A percentile compares a stretch with the other conserved stretches of the same genome.
phyloP scores from a whole-genome alignment of 1,284 basidiomycete genomes.

The Microbotryomycetes sp. region DNA sequence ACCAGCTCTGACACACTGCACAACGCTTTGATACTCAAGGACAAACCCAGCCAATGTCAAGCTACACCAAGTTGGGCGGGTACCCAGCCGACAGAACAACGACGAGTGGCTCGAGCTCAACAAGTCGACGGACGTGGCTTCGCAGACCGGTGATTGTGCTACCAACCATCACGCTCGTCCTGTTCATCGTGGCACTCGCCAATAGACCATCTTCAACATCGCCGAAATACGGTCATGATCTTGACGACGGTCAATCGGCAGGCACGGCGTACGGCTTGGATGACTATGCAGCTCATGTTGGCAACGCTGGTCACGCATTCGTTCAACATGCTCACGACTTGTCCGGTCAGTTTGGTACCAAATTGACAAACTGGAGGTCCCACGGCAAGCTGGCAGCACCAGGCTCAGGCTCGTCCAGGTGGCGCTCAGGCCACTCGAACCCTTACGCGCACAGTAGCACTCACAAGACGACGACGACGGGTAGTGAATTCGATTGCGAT shows the following conservation, averaged over 20 bases:
- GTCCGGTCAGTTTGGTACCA: neutral
- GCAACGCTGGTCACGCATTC: neutral
- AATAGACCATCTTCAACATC: neutral
- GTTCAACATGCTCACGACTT: neutral
- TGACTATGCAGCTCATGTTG: neutral
- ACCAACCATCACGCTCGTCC: neutral
- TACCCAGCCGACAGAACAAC: neutral
- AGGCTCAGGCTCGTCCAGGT: neutral
- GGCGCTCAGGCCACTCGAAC: too few relatives aligned
- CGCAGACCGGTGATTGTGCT: neutral
- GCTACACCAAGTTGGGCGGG: neutral
- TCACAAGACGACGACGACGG: too few relatives aligned
- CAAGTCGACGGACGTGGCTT: neutral
- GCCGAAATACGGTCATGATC: too few relatives aligned
- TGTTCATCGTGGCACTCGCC: neutral
- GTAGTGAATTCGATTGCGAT: conserved; percentile 24
- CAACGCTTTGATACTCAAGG: too few relatives aligned
- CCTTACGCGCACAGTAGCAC: too few relatives aligned
- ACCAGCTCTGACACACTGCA: too few relatives aligned
- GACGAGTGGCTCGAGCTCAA: neutral
- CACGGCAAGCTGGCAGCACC: neutral
- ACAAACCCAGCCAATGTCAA: too few relatives aligned
- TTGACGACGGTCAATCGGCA: neutral
- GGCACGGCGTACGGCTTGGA: neutral
- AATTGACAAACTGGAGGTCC: neutral